A percentile compares a stretch with the other conserved stretches of the same genome.
phyloP scores from a whole-genome alignment of 495 filamentous ascomycete genomes.

The Aspergillus sclerotioniger region DNA sequence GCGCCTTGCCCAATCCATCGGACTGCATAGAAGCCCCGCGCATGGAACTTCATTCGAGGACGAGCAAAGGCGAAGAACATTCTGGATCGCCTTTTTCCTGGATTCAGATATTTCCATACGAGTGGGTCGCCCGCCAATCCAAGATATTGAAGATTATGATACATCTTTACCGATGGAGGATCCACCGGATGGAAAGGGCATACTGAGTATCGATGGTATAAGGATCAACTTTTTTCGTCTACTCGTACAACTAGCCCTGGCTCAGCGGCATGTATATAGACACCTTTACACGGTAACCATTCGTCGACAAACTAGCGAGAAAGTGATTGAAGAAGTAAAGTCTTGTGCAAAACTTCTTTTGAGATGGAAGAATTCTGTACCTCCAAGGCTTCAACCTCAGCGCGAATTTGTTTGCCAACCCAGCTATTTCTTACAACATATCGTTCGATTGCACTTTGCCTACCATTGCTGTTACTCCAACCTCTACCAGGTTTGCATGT shows the following conservation, averaged over 20 bases:
- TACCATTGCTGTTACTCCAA: slow-evolving; percentile 22
- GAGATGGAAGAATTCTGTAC: slow-evolving; percentile 14
- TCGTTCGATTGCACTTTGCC: slow-evolving; percentile 19
- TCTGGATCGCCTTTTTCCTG: slow-evolving; percentile 26
- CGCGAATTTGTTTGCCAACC: slow-evolving; percentile 1
- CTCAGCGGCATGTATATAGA: slow-evolving; percentile 19
- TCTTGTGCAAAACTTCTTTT: slow-evolving; percentile 15
- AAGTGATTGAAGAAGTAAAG: slow-evolving; percentile 7
- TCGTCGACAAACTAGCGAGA: slow-evolving; percentile 2
- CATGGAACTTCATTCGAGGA: slow-evolving; percentile 12
- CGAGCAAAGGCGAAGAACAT: slow-evolving; percentile 20
- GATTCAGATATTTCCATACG: slow-evolving; percentile 23
- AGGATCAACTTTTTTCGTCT: slow-evolving; percentile 18
- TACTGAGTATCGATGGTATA: slow-evolving; percentile 6
- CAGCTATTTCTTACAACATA: slow-evolving; percentile 7
- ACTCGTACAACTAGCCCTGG: slow-evolving; percentile 15
- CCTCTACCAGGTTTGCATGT: slow-evolving; percentile 12
- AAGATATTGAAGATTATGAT: slow-evolving; percentile 19
- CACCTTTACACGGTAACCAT: slow-evolving; percentile 12
- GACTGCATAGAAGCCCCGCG: slow-evolving; percentile 17
- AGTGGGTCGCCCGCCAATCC: slow-evolving; percentile 16
- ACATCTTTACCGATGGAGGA: slow-evolving; percentile 10
- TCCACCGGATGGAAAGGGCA: slow-evolving; percentile 17
- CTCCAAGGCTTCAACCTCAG: neutral
- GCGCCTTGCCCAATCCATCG: slow-evolving; percentile 23